phyloP scores from a whole-genome alignment of 1,284 basidiomycete genomes.

The Heliocybe sulcata region DNA sequence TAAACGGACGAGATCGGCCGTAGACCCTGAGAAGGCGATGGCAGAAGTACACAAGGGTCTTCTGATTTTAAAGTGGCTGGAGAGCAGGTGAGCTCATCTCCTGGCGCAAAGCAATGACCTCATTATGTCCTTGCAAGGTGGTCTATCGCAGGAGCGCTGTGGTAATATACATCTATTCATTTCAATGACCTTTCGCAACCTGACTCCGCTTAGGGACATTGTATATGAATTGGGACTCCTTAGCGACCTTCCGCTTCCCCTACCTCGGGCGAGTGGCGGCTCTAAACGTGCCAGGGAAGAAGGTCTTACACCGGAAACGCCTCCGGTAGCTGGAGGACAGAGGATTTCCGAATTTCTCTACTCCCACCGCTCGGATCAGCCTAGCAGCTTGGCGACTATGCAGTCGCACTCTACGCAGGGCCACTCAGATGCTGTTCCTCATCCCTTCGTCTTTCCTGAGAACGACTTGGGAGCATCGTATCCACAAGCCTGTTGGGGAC shows the following conservation, averaged over 20 bases:
- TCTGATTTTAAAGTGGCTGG: conserved; percentile 45
- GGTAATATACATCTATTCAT: neutral
- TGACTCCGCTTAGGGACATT: conserved; percentile 43
- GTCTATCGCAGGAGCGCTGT: neutral
- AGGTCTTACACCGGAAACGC: conserved; percentile 26
- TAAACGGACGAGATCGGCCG: conserved; percentile 44
- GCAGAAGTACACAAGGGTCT: conserved; percentile 68
- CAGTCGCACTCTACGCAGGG: neutral
- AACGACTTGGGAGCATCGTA: too few relatives aligned
- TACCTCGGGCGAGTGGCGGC: conserved; percentile 33
- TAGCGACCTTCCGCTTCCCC: conserved; percentile 56
- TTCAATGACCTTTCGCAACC: neutral
- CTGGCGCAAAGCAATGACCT: neutral
- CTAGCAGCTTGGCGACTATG: neutral
- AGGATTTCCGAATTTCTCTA: conserved; percentile 23
- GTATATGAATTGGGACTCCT: conserved; percentile 60
- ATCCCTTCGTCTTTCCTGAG: too few relatives aligned
- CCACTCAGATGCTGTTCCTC: neutral
- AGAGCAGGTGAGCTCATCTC: conserved; percentile 32
- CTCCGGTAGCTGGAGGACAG: conserved; percentile 19
- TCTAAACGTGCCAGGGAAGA: conserved; percentile 58
- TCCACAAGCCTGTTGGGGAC: too few relatives aligned
- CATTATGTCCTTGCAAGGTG: neutral
- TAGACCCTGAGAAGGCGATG: conserved; percentile 56
- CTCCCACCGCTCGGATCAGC: conserved; percentile 8